Conservation (phyloP, 2,329 filamentous ascomycete species). For the Cadophora gregata region DNA sequence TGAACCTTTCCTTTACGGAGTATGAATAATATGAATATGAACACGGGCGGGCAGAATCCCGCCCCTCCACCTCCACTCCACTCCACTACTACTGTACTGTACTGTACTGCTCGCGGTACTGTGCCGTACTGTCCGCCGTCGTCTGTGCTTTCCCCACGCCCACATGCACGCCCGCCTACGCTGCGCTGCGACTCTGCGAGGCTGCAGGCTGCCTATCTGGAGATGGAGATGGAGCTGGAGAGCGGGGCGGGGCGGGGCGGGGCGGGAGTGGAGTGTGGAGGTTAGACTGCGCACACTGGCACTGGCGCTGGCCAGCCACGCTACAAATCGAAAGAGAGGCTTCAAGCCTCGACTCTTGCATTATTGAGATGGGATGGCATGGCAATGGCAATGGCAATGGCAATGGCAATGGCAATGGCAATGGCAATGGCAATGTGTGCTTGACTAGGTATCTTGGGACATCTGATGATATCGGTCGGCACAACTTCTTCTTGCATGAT, state of each 20-base stretch:
- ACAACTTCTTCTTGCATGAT: slow-evolving; percentile 9
- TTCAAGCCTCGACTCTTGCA: not conserved
- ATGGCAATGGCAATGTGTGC: not conserved
- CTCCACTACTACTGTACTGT: no score
- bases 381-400: not conserved
- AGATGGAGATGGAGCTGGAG: no score
- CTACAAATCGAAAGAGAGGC: not conserved
- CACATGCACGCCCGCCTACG: no score
- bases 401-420: not conserved
- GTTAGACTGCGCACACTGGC: not conserved
- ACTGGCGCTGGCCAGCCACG: not conserved
- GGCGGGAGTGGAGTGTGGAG: slow-evolving; percentile 12
- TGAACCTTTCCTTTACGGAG: no score
- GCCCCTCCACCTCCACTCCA: no score
- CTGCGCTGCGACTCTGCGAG: no score
- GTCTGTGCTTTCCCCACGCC: slow-evolving; percentile 5
- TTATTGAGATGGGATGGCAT: no score
- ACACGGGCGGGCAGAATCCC: not conserved
- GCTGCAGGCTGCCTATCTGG: no score
- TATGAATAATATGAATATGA: no score
- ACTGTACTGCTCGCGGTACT: no score
- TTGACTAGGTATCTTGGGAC: not conserved
- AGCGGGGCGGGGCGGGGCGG: no score
- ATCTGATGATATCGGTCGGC: not conserved
- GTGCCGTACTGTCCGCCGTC: not conserved